These are phyloP conservation scores for Thermomucor indicae-seudaticae DNA, from an alignment of 371 early-diverging fungal genomes.

Conservation along the genomic window DNA sequence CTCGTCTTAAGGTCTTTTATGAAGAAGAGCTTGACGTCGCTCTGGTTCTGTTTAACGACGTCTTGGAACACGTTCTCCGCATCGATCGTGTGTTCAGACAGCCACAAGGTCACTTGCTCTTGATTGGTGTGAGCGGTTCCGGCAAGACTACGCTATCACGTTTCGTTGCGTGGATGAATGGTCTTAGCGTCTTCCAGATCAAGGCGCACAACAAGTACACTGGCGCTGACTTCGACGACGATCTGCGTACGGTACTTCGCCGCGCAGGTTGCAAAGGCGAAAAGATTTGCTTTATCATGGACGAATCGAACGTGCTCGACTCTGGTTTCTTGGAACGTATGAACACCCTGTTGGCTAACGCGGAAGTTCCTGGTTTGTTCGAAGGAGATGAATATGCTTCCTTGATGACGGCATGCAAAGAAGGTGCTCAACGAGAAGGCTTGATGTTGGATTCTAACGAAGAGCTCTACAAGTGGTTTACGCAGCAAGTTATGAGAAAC, in stretches of 20 bases:
- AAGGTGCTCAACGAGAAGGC: conserved; percentile 92
- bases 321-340: conserved; percentile 97
- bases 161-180: conserved; percentile 99
- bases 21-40: conserved; percentile 98
- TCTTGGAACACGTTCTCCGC: conserved; percentile 95
- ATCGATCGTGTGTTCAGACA: conserved; percentile 98
- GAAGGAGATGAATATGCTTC: conserved; percentile 97
- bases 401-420: conserved; percentile 94
- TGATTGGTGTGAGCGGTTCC: conserved; percentile 96
- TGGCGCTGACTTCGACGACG: conserved; percentile 97
- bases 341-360: conserved; percentile 98
- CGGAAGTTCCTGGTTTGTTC: conserved; percentile 98
- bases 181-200: conserved; percentile 92
- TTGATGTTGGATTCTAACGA: conserved; percentile 91
- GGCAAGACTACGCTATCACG: conserved; percentile 97
- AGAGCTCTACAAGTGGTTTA: conserved; percentile 98
- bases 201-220: conserved; percentile 96
- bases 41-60: conserved; percentile 95
- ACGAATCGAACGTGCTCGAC: conserved; percentile 96
- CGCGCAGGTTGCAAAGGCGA: conserved; percentile 97
- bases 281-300: conserved; percentile 97
- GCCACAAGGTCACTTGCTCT: conserved; percentile 95
- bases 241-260: conserved; percentile 86
- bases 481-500: conserved; percentile 93
- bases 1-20: conserved; percentile 96